Evolutionary conservation across 768 basidiomycete genomes (phyloP).

Genomic region (Lanmaoa rubissima): DNA sequence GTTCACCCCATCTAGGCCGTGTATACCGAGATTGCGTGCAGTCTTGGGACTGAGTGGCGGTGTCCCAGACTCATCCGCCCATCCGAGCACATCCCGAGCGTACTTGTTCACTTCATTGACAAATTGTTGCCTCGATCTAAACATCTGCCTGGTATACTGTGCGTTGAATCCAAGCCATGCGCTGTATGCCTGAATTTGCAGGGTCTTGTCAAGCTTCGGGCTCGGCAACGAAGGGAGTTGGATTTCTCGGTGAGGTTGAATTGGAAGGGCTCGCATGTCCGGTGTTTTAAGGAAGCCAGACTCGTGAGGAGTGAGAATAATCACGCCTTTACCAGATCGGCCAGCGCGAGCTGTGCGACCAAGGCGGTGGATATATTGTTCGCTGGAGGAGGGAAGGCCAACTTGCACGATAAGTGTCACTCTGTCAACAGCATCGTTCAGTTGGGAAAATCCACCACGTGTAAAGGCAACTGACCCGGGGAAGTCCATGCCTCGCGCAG

Average conservation of each 20-base stretch:
- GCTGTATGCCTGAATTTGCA: slow-evolving; percentile 51
- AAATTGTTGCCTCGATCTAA: slow-evolving; percentile 39
- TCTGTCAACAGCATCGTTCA: slow-evolving; percentile 27
- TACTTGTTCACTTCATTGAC: slow-evolving; percentile 41
- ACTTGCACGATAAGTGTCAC: slow-evolving; percentile 62
- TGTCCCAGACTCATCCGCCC: slow-evolving; percentile 28
- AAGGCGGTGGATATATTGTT: slow-evolving; percentile 79
- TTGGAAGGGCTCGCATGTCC: slow-evolving; percentile 40
- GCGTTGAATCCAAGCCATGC: slow-evolving; percentile 62
- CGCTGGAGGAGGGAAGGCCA: slow-evolving; percentile 64
- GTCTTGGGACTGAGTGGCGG: slow-evolving; percentile 44
- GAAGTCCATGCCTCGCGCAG: slow-evolving; percentile 68
- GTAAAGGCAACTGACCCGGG: slow-evolving; percentile 41
- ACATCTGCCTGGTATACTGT: slow-evolving; percentile 34
- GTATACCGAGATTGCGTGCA: slow-evolving; percentile 52
- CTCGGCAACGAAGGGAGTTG: slow-evolving; percentile 26
- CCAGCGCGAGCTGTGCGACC: slow-evolving; percentile 79
- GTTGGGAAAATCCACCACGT: not conserved
- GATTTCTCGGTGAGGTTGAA: slow-evolving; percentile 33
- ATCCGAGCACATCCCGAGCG: slow-evolving; percentile 37
- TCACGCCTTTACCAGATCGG: slow-evolving; percentile 53
- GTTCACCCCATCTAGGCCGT: slow-evolving; percentile 33
- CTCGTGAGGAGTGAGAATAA: slow-evolving; percentile 55
- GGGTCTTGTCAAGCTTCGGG: slow-evolving; percentile 33
- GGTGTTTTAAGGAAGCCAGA: slow-evolving; percentile 43